Percentiles rank a stretch among this genome's conserved stretches.
Conservation (phyloP, 305 asterid genomes). For the Petunia hybrid region DNA sequence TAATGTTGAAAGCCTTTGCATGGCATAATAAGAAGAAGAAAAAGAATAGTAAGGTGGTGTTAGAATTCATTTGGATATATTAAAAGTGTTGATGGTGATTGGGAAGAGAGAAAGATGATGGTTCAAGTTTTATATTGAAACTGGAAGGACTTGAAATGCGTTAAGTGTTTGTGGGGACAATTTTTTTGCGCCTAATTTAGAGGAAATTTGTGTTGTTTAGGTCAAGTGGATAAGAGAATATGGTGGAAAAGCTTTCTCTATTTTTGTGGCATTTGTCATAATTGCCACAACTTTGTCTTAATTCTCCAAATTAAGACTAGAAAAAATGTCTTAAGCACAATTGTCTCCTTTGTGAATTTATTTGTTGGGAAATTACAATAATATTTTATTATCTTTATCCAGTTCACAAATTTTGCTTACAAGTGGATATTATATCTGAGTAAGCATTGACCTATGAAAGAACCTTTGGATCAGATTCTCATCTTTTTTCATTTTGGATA, state of each 20-base stretch:
- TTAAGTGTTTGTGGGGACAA: background rate
- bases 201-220: conserved; percentile 50
- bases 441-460: background rate
- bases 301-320: background rate
- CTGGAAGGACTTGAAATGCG: background rate
- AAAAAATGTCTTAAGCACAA: background rate
- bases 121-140: conserved; percentile 27
- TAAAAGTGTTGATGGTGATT: background rate
- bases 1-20: conserved; percentile 60
- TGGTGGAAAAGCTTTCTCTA: conserved; percentile 33
- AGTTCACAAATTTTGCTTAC: background rate
- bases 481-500: too few relatives aligned
- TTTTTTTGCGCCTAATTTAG: conserved; percentile 44
- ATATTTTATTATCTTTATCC: background rate
- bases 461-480: too few relatives aligned
- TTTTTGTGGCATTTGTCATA: conserved; percentile 27
- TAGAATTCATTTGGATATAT: background rate
- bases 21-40: conserved; percentile 41
- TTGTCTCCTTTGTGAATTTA: background rate
- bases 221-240: conserved; percentile 31
- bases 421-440: background rate
- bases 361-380: background rate
- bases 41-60: conserved; percentile 43
- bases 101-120: conserved; percentile 19
- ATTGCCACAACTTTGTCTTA: conserved; percentile 17